Evolutionary conservation across 495 filamentous ascomycete species (phyloP), one percentile per base, ranked within the genome.

Genomic region (Endocarpon pusillum): DNA sequence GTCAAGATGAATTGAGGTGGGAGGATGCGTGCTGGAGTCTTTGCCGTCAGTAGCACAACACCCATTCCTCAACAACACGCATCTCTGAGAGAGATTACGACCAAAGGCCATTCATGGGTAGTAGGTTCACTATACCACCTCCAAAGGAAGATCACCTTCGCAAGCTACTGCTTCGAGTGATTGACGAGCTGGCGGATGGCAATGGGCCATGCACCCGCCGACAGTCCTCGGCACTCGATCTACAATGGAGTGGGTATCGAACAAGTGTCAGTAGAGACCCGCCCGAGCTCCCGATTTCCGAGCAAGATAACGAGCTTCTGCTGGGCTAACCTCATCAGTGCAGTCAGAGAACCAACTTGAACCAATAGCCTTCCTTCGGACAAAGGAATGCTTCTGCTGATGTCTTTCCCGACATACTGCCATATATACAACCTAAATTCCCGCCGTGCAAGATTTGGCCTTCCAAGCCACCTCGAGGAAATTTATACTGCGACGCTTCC

Each of bases 401-500:
- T 16, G 23, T 36, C 3, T 27, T 36, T 32, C 34, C 34, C 4
- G 20, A 19, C 16, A 33, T 19, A 14, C 32, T 20, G n/a, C n/a
- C 33, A 34, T 42, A 20, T 41, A 28, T 20, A 5, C 10, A 10
- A 20, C 32, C 34, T 14, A 17, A 7, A 21, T 35, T 25, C 30
- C 37, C 37, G 20, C 29, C 34, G 3, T 40, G 37, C 36, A 11
- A 17, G 4, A 21, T 40, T 15, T 47, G 44, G 44, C 44, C 44
- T 4, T 15, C 33, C 2, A 31, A 31, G 1, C 44, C 44, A 11
- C 42, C 42, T 10, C 26, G 38, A 2, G 37, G n/a, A 8, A 15
- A 37, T 14, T 22, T 36, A 15, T 47, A 44, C 21, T 43, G 41
- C 29, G 33, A 41, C 20, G 25, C 33, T 10, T 21, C 5, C 9